Evolutionary conservation across 2,329 filamentous ascomycete species (phyloP), one percentile per base, ranked within the genome.

Genomic region (Stachybotrys chlorohalonatus): DNA sequence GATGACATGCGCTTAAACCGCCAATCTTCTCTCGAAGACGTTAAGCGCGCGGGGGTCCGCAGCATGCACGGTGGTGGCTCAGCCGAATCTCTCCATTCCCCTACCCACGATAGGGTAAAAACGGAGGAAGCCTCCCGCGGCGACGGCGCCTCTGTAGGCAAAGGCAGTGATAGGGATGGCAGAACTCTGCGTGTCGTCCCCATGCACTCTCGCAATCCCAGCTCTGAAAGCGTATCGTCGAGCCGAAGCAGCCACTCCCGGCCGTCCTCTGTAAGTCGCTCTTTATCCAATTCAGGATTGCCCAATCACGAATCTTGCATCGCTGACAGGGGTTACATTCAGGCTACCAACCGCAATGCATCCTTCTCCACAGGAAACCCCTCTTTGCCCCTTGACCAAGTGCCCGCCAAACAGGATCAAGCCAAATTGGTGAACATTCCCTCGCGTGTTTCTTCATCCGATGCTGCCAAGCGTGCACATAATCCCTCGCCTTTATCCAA

Each of bases 1-100:
- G 90, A 95, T 68, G 89, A 94, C 62, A 82, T 85, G 66, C 81
- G 84, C 54, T 65, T 90, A 56, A 75, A 78, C 63, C 83, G 77
- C 55, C 75, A 78, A 54, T 68, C 76, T 31, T 68, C 73, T n/a
- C 70, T 81, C 16, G 90, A 93, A 31, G 79, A 87, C 42, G 81
- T 85, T 9, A 90, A 87, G 70, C 81, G 89, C 65, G 87, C 91
- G 70, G 81, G 91, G 62, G 84, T 91, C 66, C 84, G 91, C 60
- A 96, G 91, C 71, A 82, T 95, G 73, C 89, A 89, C 60, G 86
- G 83, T 16, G 70, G 80, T 57, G 78, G 82, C 30, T 59, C 59
- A 17, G 53, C 59, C 31, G 63, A 69, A 30, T 53, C 60, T 15
- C 52, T 58, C 13, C 60, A 63, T 42, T 50, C 59, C 30, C 51